Evolutionary conservation across 495 filamentous ascomycete genomes (phyloP).

Genomic region (Penicillium cataractarum): DNA sequence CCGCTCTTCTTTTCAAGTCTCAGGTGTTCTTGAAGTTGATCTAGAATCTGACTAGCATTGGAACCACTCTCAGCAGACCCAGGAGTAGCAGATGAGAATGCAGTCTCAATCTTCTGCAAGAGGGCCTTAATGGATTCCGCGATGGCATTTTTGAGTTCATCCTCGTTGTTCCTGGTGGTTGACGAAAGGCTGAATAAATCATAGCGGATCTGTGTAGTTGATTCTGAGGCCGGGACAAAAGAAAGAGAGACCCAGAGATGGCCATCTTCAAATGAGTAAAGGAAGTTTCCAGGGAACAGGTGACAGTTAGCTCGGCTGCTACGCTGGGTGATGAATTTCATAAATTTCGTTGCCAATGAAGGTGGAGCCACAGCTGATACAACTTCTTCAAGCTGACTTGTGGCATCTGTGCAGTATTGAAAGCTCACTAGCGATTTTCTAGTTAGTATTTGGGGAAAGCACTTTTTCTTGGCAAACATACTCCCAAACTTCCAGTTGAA

Average conservation of each 20-base stretch:
- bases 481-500: slow-evolving; percentile 53
- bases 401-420: slow-evolving; percentile 3
- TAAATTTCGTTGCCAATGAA: slow-evolving; percentile 12
- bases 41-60: slow-evolving; percentile 20
- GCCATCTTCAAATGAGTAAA: slow-evolving; percentile 23
- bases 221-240: slow-evolving; percentile 25
- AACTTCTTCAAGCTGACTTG: slow-evolving; percentile 9
- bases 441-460: background rate
- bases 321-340: slow-evolving; percentile 3
- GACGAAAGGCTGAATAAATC: slow-evolving; percentile 20
- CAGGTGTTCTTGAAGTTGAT: slow-evolving; percentile 31
- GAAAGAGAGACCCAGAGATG: slow-evolving; percentile 20
- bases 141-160: background rate
- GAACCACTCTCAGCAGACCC: background rate
- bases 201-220: slow-evolving; percentile 26
- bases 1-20: slow-evolving; percentile 35
- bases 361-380: slow-evolving; percentile 3
- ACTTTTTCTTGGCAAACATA: slow-evolving; percentile 14
- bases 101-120: slow-evolving; percentile 9
- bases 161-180: background rate
- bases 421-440: slow-evolving; percentile 3
- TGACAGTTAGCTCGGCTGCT: slow-evolving; percentile 10
- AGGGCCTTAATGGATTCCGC: background rate
- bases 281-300: slow-evolving; percentile 20
- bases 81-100: slow-evolving; percentile 1